Evolutionary conservation across 805 yeast species (phyloP).

Genomic region (Candida saitoana): DNA sequence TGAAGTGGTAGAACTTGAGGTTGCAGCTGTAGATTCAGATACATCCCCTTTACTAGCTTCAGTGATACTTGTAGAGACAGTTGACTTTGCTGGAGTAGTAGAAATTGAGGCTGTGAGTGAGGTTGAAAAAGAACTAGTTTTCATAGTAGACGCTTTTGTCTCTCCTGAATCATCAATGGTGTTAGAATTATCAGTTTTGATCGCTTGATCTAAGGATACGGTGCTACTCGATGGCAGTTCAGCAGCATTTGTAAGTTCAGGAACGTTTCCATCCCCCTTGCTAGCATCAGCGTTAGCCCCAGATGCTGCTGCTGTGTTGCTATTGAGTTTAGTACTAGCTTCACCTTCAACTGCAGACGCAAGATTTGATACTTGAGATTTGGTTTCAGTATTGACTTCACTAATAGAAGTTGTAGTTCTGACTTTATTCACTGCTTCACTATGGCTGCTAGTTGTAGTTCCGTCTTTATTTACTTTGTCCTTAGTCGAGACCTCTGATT

Average conservation of each 20-base stretch:
- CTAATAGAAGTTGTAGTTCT: constrained; percentile 22
- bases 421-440: no score
- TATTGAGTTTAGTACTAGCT: constrained; percentile 4
- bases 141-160: constrained; percentile 4
- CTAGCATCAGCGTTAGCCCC: constrained; percentile 1
- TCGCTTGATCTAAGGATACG: not conserved
- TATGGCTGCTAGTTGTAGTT: constrained; percentile 6
- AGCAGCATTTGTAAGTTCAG: constrained; percentile 4
- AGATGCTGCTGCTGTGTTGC: constrained; percentile 5
- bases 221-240: not conserved
- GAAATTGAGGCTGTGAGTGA: constrained; percentile 15
- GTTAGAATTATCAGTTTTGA: not conserved
- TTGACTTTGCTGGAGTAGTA: constrained; percentile 11
- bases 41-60: constrained; percentile 4
- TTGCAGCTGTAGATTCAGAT: constrained; percentile 10
- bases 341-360: no score
- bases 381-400: constrained; percentile 15
- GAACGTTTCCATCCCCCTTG: not conserved
- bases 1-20: constrained; percentile 8
- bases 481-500: not conserved
- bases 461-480: not conserved
- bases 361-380: constrained; percentile 7
- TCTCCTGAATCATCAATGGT: not conserved
- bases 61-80: constrained; percentile 10
- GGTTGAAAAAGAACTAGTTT: constrained; percentile 13